Percentiles rank a stretch among this genome's conserved stretches.
Conservation (phyloP, 441 rosid genomes). For the Erodium moschatum region DNA sequence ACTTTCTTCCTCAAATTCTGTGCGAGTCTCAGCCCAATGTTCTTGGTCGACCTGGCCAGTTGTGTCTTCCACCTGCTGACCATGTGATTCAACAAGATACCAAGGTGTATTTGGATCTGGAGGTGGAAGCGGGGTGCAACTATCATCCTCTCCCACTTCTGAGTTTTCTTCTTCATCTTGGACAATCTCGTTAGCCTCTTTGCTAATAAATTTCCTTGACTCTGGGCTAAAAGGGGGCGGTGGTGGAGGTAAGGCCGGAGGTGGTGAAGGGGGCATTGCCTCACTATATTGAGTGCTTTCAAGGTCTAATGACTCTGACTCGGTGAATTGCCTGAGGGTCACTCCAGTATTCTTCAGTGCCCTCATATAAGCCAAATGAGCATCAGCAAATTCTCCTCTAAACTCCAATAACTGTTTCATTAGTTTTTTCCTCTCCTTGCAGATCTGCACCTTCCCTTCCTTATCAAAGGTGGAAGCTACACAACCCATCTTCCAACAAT, state of each 20-base stretch:
- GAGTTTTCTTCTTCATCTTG: too few relatives aligned
- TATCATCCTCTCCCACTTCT: conserved; percentile 25
- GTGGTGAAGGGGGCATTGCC: conserved; percentile 39
- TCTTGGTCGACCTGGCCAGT: conserved; percentile 49
- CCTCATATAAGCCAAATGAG: conserved; percentile 64
- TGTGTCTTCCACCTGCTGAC: conserved; percentile 22
- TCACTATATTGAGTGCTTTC: conserved; percentile 38
- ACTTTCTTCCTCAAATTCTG: conserved; percentile 48
- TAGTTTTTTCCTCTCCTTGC: conserved; percentile 77
- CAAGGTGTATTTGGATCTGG: conserved; percentile 29
- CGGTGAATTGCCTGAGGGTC: conserved; percentile 87
- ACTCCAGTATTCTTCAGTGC: conserved; percentile 80
- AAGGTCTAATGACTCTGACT: conserved; percentile 68
- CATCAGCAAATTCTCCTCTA: conserved; percentile 78
- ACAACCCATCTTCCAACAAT: conserved; percentile 55
- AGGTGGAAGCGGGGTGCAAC: conserved; percentile 35
- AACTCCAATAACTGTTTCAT: conserved; percentile 60
- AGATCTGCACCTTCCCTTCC: conserved; percentile 62
- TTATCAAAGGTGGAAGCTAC: conserved; percentile 69
- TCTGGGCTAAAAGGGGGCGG: conserved; percentile 62
- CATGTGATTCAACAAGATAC: too few relatives aligned
- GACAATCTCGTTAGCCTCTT: too few relatives aligned
- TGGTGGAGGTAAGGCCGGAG: conserved; percentile 60
- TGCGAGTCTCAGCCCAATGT: conserved; percentile 58
- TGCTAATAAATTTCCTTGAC: conserved; percentile 22